Evolutionary conservation across 2,329 filamentous ascomycete genomes (phyloP).

Genomic region (Clarireedia hainanense): DNA sequence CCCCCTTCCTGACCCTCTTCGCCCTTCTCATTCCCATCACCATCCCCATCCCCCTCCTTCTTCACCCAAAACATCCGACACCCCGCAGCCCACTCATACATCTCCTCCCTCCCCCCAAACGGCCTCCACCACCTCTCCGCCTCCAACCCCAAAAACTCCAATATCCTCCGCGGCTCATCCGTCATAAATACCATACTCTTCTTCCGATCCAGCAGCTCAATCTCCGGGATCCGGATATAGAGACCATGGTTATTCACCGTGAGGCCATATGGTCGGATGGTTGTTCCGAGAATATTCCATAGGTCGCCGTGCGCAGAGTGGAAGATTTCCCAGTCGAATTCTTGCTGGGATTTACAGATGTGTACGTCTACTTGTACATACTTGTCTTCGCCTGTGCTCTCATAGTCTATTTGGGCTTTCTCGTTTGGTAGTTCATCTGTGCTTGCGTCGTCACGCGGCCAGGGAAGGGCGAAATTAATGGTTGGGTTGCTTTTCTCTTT

Average conservation of each 20-base stretch:
- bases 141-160: conserved; percentile 57
- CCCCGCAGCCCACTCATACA: conserved; percentile 54
- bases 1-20: conserved; percentile 24
- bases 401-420: not conserved
- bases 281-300: conserved; percentile 57
- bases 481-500: conserved; percentile 26
- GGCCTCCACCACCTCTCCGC: conserved; percentile 41
- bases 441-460: conserved; percentile 32
- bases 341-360: conserved; percentile 35
- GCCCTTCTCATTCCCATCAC: conserved; percentile 9
- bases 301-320: conserved; percentile 65
- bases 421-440: too few species aligned
- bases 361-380: conserved; percentile 65
- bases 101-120: conserved; percentile 45
- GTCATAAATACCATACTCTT: conserved; percentile 51
- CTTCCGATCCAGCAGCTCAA: conserved; percentile 52
- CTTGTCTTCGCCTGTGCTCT: conserved; percentile 12
- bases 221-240: conserved; percentile 58
- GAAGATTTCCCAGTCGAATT: conserved; percentile 57
- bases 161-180: conserved; percentile 43
- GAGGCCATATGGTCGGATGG: conserved; percentile 57
- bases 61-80: conserved; percentile 51
- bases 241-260: conserved; percentile 57
- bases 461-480: conserved; percentile 47
- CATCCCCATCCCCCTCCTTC: conserved; percentile 26